These are phyloP conservation scores for Elaeis oleifera DNA, from an alignment of 202 grass and related monocot species.

Conservation along the genomic window DNA sequence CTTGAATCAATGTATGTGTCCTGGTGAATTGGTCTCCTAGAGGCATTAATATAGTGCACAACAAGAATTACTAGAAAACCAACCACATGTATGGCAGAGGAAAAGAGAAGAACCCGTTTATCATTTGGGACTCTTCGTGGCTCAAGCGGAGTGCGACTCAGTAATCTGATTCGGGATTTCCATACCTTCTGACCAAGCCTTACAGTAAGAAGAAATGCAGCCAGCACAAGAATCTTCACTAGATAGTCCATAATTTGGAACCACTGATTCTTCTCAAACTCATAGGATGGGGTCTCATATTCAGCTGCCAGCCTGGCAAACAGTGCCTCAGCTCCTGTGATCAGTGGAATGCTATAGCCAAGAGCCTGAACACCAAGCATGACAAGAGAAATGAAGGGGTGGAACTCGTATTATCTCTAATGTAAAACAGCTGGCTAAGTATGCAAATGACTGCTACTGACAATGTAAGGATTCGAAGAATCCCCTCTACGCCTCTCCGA, in stretches of 20 bases:
- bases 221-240: constrained; percentile 74
- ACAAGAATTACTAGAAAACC: constrained; percentile 57
- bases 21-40: constrained; percentile 34
- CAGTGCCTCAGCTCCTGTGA: constrained; percentile 75
- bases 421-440: constrained; percentile 65
- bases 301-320: constrained; percentile 54
- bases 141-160: constrained; percentile 70
- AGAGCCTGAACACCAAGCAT: constrained; percentile 79
- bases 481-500: constrained; percentile 65
- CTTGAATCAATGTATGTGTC: constrained; percentile 57
- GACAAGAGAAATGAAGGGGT: constrained; percentile 63
- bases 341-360: constrained; percentile 77
- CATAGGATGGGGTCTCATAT: constrained; percentile 33
- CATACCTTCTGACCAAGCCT: constrained; percentile 79
- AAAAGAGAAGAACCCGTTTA: constrained; percentile 42
- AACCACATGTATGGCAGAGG: constrained; percentile 33
- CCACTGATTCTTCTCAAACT: constrained; percentile 53
- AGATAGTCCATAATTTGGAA: constrained; percentile 70
- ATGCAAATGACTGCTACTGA: constrained; percentile 45
- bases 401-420: constrained; percentile 39
- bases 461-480: constrained; percentile 65
- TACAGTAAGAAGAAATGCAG: constrained; percentile 60
- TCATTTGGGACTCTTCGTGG: constrained; percentile 74
- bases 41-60: constrained; percentile 39
- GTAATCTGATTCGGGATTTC: constrained; percentile 69